Conservation (phyloP, 2,329 filamentous ascomycete genomes). For the Arthroderma sp. region DNA sequence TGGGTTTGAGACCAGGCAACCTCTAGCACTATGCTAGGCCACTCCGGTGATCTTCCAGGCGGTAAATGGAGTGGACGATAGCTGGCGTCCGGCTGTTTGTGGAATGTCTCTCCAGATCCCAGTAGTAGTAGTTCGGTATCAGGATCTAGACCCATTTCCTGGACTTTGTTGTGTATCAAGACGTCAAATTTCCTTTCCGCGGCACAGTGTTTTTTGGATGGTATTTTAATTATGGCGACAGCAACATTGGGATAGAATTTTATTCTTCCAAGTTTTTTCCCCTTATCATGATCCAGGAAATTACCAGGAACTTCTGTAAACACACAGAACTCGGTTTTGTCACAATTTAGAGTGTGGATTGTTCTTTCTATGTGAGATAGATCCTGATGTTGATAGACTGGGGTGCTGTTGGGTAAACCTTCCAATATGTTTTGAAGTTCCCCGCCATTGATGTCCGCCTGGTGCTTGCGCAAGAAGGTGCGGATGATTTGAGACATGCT, state of each 20-base stretch:
- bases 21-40: constrained; percentile 4
- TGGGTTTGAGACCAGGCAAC: neutral
- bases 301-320: neutral
- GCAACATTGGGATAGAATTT: neutral
- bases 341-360: neutral
- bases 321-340: neutral
- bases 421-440: too few species aligned
- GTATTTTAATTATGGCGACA: too few species aligned
- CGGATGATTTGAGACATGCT: too few species aligned
- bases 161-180: too few species aligned
- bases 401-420: neutral
- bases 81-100: constrained; percentile 4
- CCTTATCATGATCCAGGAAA: neutral
- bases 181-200: too few species aligned
- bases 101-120: neutral
- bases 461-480: too few species aligned
- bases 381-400: neutral
- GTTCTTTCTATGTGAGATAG: neutral
- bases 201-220: too few species aligned
- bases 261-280: neutral
- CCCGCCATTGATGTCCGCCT: too few species aligned
- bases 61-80: constrained; percentile 1
- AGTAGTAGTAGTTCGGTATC: too few species aligned
- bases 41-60: constrained; percentile 1
- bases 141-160: too few species aligned